Evolutionary conservation across 2,329 filamentous ascomycete genomes (phyloP), one percentile per base, ranked within the genome.

Genomic region (Aspergillus eucalypticola): DNA sequence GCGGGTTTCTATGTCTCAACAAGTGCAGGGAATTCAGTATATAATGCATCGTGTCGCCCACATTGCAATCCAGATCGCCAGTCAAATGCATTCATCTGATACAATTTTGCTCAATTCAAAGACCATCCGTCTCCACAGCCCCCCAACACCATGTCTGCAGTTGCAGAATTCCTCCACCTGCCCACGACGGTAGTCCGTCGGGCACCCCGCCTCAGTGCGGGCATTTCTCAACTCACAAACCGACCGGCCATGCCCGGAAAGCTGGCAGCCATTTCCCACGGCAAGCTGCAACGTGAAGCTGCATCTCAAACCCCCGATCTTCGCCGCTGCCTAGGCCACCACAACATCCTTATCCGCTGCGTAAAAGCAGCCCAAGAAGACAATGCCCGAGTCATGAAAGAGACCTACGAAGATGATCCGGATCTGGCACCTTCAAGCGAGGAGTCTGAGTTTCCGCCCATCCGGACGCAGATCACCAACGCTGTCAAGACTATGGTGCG

Each of bases 281-380:
- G 51, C n/a, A 67, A 66, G 39, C 51, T 67, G 3, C 58, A 59
- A 35, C 56, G 55, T 44, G 65, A 66, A 41, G 39, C 60, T 2
- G 17, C 49, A 19, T 64, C 60, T 10, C 59, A 52, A 10, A 54
- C 60, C 2, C 63, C 63, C 11, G 53, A 64, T 21, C 61, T 65
- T 13, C 65, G 63, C 8, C 65, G 61, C 15, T 66, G 60, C 23
- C 39, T 66, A 8, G 63, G 63, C 17, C 63, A 65, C 17, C 58
- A 64, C 42, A 55, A 51, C n/a, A 52, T 67, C 21, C 61, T 63
- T 25, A 58, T 42, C 41, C 61, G 59, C 17, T 66, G 62, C 35
- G 49, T 62, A 25, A 56, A 57, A 41, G 62, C 64, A 10, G 55
- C 46, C 5, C 55, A 66, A 17, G 63, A 64, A 54, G 54, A 59